Percentiles rank a stretch among this genome's conserved stretches.
Evolutionary conservation across 192 early-diverging fungal genomes (phyloP).

Genomic region (Lobulomyces angularis): DNA sequence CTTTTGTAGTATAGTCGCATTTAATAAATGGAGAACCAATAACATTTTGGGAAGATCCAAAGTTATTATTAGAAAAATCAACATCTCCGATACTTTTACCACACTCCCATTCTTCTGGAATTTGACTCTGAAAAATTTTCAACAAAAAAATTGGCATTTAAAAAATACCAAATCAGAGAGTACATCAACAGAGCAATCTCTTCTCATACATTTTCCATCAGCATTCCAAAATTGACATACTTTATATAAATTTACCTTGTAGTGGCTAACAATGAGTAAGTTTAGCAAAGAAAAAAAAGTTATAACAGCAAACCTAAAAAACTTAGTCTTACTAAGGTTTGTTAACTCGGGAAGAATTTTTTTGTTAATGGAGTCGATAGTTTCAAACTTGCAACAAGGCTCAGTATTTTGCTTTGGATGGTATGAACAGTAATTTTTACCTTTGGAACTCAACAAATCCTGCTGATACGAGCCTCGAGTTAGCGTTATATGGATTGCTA

Average conservation of each 20-base stretch:
- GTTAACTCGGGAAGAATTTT: conserved; percentile 53
- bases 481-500: too few species aligned
- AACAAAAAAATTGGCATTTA: conserved; percentile 4
- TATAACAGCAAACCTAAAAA: too few species aligned
- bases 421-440: too few species aligned
- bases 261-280: too few species aligned
- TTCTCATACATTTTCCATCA: conserved; percentile 65
- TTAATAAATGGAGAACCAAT: conserved; percentile 13
- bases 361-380: conserved; percentile 63
- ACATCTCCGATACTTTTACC: conserved; percentile 54
- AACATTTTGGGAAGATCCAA: conserved; percentile 8
- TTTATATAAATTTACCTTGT: conserved; percentile 75
- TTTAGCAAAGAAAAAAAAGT: too few species aligned
- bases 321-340: conserved; percentile 68
- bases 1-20: conserved; percentile 31
- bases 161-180: conserved; percentile 16
- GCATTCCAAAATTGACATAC: conserved; percentile 86
- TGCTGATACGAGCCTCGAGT: too few species aligned
- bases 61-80: conserved; percentile 42
- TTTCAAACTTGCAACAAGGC: conserved; percentile 61
- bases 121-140: conserved; percentile 16
- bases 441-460: too few species aligned
- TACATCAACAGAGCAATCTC: conserved; percentile 75
- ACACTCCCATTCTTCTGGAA: conserved; percentile 38
- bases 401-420: too few species aligned